Evolutionary conservation across 2,329 filamentous ascomycete genomes (phyloP), one percentile per base, ranked within the genome.

Genomic region (Penicillium italicum): DNA sequence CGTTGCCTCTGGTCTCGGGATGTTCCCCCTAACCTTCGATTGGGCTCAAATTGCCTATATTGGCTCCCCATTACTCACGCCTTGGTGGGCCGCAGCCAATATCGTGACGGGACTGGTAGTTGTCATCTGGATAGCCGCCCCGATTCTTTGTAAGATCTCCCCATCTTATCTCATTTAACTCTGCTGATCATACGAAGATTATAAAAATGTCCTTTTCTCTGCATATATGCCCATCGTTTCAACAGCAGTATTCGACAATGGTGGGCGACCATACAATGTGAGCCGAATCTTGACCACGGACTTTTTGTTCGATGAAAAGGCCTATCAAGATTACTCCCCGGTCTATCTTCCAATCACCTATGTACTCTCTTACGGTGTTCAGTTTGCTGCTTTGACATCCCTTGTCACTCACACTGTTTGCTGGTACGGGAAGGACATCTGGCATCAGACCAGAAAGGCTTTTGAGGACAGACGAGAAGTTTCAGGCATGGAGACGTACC

Each of bases 41-140:
- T 96, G 91, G 91, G 89, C 89, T 0, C 91, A 96, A 69, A 87
- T 96, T 59, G 90, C 91, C 0, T 85, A 93, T 67, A 94, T 95
- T 64, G 91, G 91, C 16, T 94, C 90, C 4, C 91, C 89, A 0
- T 77, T 95, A 7, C 80, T 94, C 16, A 91, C 90, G 0, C 90
- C 90, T 0, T 94, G 93, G 72, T 91, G 90, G 90, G 88, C 90
- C 38, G 87, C 90, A 9, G 84, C 92, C 74, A 94, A 94, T 66
- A 90, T 94, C 36, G 84, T 94, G 28, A 88, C 87, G 55, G 90
- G 90, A 5, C 78, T 94, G 47, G 84, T 91, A 2, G 75, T 91
- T 45, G 88, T 94, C 50, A 93, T 94, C 87, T 94, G 90, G 90
- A 82, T 93, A 52, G 74, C 89, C 31, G 89, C 90, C 1, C 90